phyloP scores from a whole-genome alignment of 2,329 filamentous ascomycete genomes.

The Gyromitra esculenta region DNA sequence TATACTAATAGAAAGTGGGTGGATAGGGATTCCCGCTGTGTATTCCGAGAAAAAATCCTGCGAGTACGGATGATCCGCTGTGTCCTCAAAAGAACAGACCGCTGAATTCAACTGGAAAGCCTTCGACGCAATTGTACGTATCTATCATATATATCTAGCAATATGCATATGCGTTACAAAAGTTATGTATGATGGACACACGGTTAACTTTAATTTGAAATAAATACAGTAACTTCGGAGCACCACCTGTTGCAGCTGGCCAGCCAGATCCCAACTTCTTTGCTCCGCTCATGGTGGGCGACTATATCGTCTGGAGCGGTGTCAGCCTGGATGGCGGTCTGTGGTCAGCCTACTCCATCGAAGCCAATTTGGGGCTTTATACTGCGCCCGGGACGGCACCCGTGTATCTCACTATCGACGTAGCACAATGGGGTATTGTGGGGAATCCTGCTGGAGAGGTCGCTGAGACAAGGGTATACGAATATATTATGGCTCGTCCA shows the following conservation, averaged over 20 bases:
- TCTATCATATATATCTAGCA: background rate
- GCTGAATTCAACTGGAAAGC: background rate
- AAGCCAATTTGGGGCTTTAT: slow-evolving; percentile 41
- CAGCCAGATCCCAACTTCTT: slow-evolving; percentile 37
- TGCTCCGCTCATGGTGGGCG: slow-evolving; percentile 35
- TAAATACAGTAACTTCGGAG: slow-evolving; percentile 22
- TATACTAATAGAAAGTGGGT: slow-evolving; percentile 2
- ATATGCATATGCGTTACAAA: background rate
- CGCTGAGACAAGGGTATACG: slow-evolving; percentile 40
- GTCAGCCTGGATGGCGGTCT: slow-evolving; percentile 11
- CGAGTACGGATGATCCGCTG: slow-evolving; percentile 24
- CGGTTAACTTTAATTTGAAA: background rate
- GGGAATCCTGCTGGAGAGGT: slow-evolving; percentile 31
- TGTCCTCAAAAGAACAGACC: slow-evolving; percentile 35
- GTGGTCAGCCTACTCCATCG: slow-evolving; percentile 35
- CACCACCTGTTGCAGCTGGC: slow-evolving; percentile 34
- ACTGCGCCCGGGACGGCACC: slow-evolving; percentile 28
- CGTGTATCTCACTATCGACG: slow-evolving; percentile 34
- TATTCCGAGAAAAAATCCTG: slow-evolving; percentile 31
- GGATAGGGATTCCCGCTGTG: slow-evolving; percentile 46
- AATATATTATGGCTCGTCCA: background rate
- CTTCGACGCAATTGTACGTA: slow-evolving; percentile 7
- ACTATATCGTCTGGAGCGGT: slow-evolving; percentile 23
- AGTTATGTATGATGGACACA: background rate
- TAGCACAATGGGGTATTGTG: slow-evolving; percentile 40